A percentile compares a stretch with the other conserved stretches of the same genome.
Conservation (phyloP, 1,284 basidiomycete genomes). For the Puccinia novopanici region DNA sequence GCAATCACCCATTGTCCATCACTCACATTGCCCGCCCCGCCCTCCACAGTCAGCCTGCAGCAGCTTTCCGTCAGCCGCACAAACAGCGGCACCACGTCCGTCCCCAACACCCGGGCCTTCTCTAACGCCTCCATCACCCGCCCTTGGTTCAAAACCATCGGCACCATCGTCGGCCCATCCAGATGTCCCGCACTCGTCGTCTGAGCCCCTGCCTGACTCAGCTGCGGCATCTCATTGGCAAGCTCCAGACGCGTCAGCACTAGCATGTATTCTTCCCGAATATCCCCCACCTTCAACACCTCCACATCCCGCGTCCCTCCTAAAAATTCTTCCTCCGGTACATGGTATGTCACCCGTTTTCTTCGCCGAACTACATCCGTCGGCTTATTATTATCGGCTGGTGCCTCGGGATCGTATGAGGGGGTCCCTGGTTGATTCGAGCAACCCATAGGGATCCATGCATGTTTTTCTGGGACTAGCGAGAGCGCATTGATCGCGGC, state of each 20-base stretch:
- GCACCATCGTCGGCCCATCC: conserved; percentile 13
- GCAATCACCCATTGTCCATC: conserved; percentile 37
- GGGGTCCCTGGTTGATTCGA: not conserved
- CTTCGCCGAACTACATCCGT: conserved; percentile 64
- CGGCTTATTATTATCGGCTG: conserved; percentile 53
- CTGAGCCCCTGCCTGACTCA: conserved; percentile 59
- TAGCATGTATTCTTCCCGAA: conserved; percentile 80
- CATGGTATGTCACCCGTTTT: conserved; percentile 70
- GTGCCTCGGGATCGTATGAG: conserved; percentile 50
- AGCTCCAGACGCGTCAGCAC: conserved; percentile 78
- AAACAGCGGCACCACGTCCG: conserved; percentile 65
- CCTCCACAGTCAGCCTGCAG: conserved; percentile 27
- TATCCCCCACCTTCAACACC: conserved; percentile 76
- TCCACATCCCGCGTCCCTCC: conserved; percentile 64
- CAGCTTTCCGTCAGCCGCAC: conserved; percentile 64
- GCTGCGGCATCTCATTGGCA: conserved; percentile 66
- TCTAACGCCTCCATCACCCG: conserved; percentile 44
- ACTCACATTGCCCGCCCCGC: not conserved
- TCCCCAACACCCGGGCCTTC: conserved; percentile 52
- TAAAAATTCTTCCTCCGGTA: conserved; percentile 74
- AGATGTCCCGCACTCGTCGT: conserved; percentile 6
- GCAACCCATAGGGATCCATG: conserved; percentile 70
- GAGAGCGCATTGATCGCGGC: conserved; percentile 87
- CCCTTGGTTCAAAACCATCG: conserved; percentile 47
- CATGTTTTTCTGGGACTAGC: conserved; percentile 75